These are phyloP conservation scores for Primulina tabacum DNA, from an alignment of 257 asterid species.

Conservation along the genomic window DNA sequence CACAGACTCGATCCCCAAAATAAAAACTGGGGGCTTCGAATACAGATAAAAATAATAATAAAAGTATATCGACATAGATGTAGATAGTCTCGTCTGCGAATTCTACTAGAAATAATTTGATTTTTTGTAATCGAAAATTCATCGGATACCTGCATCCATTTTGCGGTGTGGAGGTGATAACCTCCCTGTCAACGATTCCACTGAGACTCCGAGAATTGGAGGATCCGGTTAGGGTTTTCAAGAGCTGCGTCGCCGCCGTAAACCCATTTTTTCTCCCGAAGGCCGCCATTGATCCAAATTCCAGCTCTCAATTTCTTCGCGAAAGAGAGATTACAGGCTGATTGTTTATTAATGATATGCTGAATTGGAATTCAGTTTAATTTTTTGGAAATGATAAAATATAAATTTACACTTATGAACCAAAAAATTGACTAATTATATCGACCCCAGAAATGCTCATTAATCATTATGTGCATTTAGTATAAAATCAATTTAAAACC, in stretches of 20 bases:
- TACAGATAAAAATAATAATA: no score
- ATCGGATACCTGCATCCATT: slow-evolving; percentile 79
- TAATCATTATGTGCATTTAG: no score
- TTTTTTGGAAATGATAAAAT: no score
- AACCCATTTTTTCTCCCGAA: slow-evolving; percentile 44
- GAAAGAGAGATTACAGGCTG: background rate
- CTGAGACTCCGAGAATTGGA: slow-evolving; percentile 47
- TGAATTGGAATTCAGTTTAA: background rate
- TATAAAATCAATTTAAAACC: no score
- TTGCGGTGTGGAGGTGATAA: slow-evolving; percentile 70
- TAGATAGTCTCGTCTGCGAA: background rate
- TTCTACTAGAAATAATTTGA: no score
- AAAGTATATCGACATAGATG: background rate
- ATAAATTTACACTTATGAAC: no score
- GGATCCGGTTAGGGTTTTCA: slow-evolving; percentile 47
- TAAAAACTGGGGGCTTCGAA: background rate
- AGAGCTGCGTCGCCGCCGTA: slow-evolving; percentile 40
- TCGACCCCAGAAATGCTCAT: no score
- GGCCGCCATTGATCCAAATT: slow-evolving; percentile 40
- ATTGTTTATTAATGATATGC: background rate
- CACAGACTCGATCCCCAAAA: no score
- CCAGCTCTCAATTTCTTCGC: slow-evolving; percentile 18
- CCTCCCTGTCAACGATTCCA: slow-evolving; percentile 45
- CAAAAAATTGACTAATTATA: no score
- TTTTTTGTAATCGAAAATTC: background rate